These are phyloP conservation scores for Allomyces arbusculus DNA, from an alignment of 192 early-diverging fungal genomes.

Conservation along the genomic window DNA sequence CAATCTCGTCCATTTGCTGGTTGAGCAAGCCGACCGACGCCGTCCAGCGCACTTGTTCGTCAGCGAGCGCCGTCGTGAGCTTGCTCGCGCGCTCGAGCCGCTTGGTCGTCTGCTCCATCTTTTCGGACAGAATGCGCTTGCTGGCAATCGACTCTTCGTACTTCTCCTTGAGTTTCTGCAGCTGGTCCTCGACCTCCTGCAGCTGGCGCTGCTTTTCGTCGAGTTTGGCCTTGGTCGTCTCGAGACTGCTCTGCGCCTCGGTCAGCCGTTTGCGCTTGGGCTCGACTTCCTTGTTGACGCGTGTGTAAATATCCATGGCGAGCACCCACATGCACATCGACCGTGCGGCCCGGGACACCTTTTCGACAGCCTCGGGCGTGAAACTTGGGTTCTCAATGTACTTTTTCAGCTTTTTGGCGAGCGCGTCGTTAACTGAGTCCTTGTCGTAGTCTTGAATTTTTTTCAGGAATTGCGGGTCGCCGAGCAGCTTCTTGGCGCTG, in stretches of 20 bases:
- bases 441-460: slow-evolving; percentile 94
- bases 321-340: slow-evolving; percentile 94
- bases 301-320: slow-evolving; percentile 81
- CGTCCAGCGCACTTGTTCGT: slow-evolving; percentile 87
- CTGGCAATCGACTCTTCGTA: slow-evolving; percentile 90
- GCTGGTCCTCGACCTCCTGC: slow-evolving; percentile 63
- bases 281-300: slow-evolving; percentile 83
- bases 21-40: slow-evolving; percentile 71
- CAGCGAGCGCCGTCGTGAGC: slow-evolving; percentile 67
- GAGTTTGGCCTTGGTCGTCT: slow-evolving; percentile 48
- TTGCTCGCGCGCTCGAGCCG: slow-evolving; percentile 80
- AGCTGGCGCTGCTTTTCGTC: slow-evolving; percentile 59
- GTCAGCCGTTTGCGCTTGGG: slow-evolving; percentile 83
- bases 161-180: slow-evolving; percentile 84
- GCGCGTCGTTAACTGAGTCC: slow-evolving; percentile 42
- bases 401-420: slow-evolving; percentile 64
- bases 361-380: slow-evolving; percentile 85
- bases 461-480: slow-evolving; percentile 91
- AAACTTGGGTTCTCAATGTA: slow-evolving; percentile 72
- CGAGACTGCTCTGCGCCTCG: slow-evolving; percentile 55
- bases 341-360: slow-evolving; percentile 92
- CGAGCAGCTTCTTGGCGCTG: slow-evolving; percentile 63
- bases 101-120: slow-evolving; percentile 77
- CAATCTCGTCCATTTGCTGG: slow-evolving; percentile 90
- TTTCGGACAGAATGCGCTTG: slow-evolving; percentile 64